Percentiles rank a stretch among this genome's conserved stretches.
These are phyloP conservation scores for Peronospora belbahrii DNA, from an alignment of 352 stramenopile genomes.

Conservation along the genomic window DNA sequence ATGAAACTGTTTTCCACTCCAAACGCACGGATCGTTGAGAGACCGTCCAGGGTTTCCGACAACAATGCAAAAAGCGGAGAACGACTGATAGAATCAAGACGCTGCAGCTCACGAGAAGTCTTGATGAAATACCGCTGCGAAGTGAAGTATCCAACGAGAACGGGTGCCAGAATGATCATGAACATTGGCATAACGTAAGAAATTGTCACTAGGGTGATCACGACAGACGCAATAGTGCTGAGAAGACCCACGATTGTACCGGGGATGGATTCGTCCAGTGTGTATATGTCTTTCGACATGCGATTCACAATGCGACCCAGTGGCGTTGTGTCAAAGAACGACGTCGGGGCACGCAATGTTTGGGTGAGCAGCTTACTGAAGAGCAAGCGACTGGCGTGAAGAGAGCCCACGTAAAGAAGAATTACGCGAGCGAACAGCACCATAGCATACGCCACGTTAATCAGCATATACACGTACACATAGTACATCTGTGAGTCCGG, in stretches of 20 bases:
- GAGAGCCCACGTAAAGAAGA: constrained; percentile 41
- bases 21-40: constrained; percentile 90
- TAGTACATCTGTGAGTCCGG: constrained; percentile 44
- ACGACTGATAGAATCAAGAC: constrained; percentile 90
- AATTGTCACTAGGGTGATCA: constrained; percentile 58
- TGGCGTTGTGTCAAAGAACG: constrained; percentile 82
- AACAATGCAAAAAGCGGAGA: constrained; percentile 93
- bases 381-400: constrained; percentile 49
- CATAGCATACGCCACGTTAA: constrained; percentile 49
- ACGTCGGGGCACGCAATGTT: constrained; percentile 76
- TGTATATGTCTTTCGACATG: constrained; percentile 74
- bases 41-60: constrained; percentile 90
- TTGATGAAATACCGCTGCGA: constrained; percentile 91
- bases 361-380: constrained; percentile 73
- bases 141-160: constrained; percentile 55
- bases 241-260: constrained; percentile 58
- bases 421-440: constrained; percentile 56
- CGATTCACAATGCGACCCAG: constrained; percentile 72
- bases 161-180: constrained; percentile 71
- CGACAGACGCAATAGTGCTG: constrained; percentile 56
- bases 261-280: constrained; percentile 64
- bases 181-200: constrained; percentile 63
- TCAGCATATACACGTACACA: constrained; percentile 85
- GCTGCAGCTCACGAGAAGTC: constrained; percentile 89
- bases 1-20: constrained; percentile 42